Conservation (phyloP, 2,329 filamentous ascomycete genomes). For the Xylaria multiplex region DNA sequence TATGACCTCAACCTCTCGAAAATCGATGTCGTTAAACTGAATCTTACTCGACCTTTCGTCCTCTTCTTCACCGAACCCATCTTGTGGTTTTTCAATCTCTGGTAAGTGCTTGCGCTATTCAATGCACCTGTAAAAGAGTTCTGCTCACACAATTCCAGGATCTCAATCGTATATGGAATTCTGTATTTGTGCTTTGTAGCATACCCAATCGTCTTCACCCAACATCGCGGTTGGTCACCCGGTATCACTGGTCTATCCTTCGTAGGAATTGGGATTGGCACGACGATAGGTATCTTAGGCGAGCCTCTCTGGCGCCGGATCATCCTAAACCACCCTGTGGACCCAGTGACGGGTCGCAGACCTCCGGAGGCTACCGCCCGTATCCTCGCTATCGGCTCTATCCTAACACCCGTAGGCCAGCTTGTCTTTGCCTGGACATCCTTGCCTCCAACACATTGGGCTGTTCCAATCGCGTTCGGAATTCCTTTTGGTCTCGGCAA, state of each 20-base stretch:
- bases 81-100: conserved; percentile 72
- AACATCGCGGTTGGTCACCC: conserved; percentile 78
- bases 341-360: conserved; percentile 77
- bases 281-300: conserved; percentile 66
- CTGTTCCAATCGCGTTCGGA: conserved; percentile 80
- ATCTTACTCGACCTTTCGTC: conserved; percentile 79
- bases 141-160: conserved; percentile 56
- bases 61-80: conserved; percentile 87
- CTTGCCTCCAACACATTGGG: conserved; percentile 83
- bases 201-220: conserved; percentile 84
- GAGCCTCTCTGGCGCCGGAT: conserved; percentile 80
- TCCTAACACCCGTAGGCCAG: conserved; percentile 80
- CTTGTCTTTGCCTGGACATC: conserved; percentile 91
- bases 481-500: conserved; percentile 84
- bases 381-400: conserved; percentile 79
- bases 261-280: conserved; percentile 74
- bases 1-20: conserved; percentile 79
- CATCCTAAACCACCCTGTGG: conserved; percentile 79
- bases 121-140: not conserved
- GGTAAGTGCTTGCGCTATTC: conserved; percentile 56
- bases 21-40: conserved; percentile 75
- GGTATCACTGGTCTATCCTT: conserved; percentile 82
- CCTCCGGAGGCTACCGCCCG: conserved; percentile 83
- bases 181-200: conserved; percentile 91
- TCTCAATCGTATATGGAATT: conserved; percentile 86